A percentile compares a stretch with the other conserved stretches of the same genome.
phyloP scores from a whole-genome alignment of 805 yeast genomes.

The Metschnikowia colocasiae region DNA sequence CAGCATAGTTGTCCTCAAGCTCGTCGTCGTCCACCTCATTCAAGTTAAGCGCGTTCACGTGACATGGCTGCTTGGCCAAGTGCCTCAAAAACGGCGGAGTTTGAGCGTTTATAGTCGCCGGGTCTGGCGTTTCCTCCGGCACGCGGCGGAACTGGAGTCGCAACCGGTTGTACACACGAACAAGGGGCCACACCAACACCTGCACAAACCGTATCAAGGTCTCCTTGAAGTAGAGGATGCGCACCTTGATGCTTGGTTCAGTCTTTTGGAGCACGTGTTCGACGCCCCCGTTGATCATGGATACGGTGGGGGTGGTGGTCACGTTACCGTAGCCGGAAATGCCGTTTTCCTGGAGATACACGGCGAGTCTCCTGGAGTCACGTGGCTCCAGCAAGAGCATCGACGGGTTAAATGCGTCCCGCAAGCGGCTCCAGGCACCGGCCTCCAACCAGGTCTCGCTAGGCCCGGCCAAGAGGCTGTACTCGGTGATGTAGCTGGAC shows the following conservation, averaged over 20 bases:
- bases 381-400: background rate
- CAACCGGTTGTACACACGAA: conserved; percentile 2
- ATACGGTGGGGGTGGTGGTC: conserved; percentile 26
- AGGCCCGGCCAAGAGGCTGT: conserved; percentile 46
- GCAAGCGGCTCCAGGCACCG: conserved; percentile 7
- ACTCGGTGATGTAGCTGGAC: conserved; percentile 61
- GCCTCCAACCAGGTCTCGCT: conserved; percentile 48
- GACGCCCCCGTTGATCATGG: conserved; percentile 17
- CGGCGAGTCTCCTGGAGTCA: conserved; percentile 4
- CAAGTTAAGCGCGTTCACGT: background rate
- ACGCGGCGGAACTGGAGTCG: background rate
- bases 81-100: conserved; percentile 29
- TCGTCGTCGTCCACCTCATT: background rate
- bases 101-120: conserved; percentile 6
- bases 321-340: conserved; percentile 30
- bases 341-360: conserved; percentile 11
- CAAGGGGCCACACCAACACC: conserved; percentile 18
- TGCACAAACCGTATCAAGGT: conserved; percentile 21
- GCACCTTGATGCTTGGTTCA: conserved; percentile 20
- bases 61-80: background rate
- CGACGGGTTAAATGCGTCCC: background rate
- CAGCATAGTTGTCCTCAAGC: background rate
- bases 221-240: conserved; percentile 20
- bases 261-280: background rate
- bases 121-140: background rate